phyloP scores from a whole-genome alignment of 345 rosid species.

The Pistacia atlantica region DNA sequence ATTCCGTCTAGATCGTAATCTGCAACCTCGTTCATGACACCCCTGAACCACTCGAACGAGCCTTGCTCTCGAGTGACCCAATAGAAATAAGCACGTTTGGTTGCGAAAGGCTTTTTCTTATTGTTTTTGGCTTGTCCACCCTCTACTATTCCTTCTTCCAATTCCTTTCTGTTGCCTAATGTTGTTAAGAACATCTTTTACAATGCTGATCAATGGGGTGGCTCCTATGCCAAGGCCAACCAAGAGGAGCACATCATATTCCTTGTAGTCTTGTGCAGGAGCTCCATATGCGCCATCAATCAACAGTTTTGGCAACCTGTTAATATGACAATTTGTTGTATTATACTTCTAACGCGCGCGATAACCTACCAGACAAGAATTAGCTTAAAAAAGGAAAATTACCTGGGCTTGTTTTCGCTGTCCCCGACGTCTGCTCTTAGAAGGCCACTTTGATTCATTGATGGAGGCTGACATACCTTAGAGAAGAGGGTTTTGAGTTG shows the following conservation, averaged over 20 bases:
- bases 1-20: constrained; percentile 58
- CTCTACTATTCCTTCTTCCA: constrained; percentile 36
- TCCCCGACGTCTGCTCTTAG: constrained; percentile 51
- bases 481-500: constrained; percentile 64
- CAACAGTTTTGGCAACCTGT: constrained; percentile 66
- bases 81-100: constrained; percentile 70
- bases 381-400: neutral
- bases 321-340: neutral
- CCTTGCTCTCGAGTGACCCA: constrained; percentile 92
- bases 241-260: constrained; percentile 72
- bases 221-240: constrained; percentile 89
- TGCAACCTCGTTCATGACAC: constrained; percentile 78
- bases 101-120: constrained; percentile 46
- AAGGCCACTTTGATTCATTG: constrained; percentile 59
- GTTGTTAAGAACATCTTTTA: constrained; percentile 77
- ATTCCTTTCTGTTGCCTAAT: constrained; percentile 63
- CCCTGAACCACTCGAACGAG: constrained; percentile 76
- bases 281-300: constrained; percentile 89
- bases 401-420: constrained; percentile 50
- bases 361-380: no score
- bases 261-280: constrained; percentile 78
- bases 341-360: no score
- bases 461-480: constrained; percentile 69
- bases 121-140: constrained; percentile 20
- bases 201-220: constrained; percentile 77